Conservation (phyloP, 805 yeast species). For the Scheffersomyces amazonensis region DNA sequence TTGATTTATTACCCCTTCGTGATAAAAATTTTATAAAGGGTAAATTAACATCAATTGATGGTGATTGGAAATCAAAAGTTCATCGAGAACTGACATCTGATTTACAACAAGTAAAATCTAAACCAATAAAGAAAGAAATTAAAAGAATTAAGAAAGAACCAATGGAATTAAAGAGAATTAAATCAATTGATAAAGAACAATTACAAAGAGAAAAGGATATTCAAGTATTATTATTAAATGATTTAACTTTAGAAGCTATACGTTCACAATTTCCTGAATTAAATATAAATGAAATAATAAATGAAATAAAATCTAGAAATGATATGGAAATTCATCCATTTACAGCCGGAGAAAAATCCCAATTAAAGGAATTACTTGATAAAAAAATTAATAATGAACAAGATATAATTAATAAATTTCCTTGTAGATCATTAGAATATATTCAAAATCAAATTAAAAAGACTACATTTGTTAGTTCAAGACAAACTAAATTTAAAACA, state of each 20-base stretch:
- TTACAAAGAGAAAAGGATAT: constrained; percentile 5
- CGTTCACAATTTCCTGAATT: constrained; percentile 10
- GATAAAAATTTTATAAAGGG: constrained; percentile 15
- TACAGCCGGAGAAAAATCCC: constrained; percentile 20
- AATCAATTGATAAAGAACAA: too few relatives aligned
- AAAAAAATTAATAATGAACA: constrained; percentile 6
- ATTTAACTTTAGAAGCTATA: constrained; percentile 15
- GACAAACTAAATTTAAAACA: constrained; percentile 26
- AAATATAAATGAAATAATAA: constrained; percentile 2
- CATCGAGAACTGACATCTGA: too few relatives aligned
- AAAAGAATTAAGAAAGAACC: too few relatives aligned
- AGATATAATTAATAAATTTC: constrained; percentile 13
- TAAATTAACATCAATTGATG: constrained; percentile 19
- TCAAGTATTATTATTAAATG: constrained; percentile 10
- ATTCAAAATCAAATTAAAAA: constrained; percentile 18
- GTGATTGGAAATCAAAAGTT: too few relatives aligned
- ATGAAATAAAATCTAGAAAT: background rate
- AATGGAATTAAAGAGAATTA: too few relatives aligned
- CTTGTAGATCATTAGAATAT: constrained; percentile 19
- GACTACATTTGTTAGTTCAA: constrained; percentile 18
- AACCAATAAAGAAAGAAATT: too few relatives aligned
- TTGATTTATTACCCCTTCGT: constrained; percentile 22
- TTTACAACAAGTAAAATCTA: too few relatives aligned
- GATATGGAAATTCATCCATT: constrained; percentile 16
- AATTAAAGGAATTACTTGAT: constrained; percentile 12